Evolutionary conservation across 2,329 filamentous ascomycete genomes (phyloP).

Genomic region (Pseudogymnoascus verrucosus): DNA sequence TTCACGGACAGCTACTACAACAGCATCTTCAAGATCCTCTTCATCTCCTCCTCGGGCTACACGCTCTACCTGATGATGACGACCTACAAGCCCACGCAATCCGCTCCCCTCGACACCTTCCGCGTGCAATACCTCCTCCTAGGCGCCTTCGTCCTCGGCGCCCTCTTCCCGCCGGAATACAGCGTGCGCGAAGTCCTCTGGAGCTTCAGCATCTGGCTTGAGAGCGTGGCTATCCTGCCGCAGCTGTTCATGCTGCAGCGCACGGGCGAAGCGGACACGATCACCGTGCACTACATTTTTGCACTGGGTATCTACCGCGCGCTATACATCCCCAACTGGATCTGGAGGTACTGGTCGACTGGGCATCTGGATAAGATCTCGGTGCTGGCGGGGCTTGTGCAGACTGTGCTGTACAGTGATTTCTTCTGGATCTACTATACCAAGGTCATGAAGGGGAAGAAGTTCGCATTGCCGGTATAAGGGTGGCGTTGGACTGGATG

Average conservation of each 20-base stretch:
- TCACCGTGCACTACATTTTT: slow-evolving; percentile 96
- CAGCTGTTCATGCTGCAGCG: slow-evolving; percentile 98
- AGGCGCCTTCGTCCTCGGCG: slow-evolving; percentile 66
- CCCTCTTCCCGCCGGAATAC: slow-evolving; percentile 83
- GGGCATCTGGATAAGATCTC: slow-evolving; percentile 79
- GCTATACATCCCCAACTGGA: slow-evolving; percentile 98
- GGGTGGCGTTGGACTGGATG: background rate
- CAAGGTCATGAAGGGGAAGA: slow-evolving; percentile 84
- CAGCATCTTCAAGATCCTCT: slow-evolving; percentile 89
- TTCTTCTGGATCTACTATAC: slow-evolving; percentile 99
- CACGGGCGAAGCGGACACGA: slow-evolving; percentile 97
- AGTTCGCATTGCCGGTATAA: slow-evolving; percentile 78
- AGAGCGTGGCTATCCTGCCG: slow-evolving; percentile 90
- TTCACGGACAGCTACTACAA: slow-evolving; percentile 74
- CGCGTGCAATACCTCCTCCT: slow-evolving; percentile 89
- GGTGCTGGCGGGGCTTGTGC: slow-evolving; percentile 79
- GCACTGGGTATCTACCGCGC: slow-evolving; percentile 86
- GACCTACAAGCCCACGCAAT: slow-evolving; percentile 94
- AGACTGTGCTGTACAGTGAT: slow-evolving; percentile 94
- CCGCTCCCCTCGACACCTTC: slow-evolving; percentile 95
- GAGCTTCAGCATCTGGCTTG: slow-evolving; percentile 98
- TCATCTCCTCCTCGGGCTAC: slow-evolving; percentile 84
- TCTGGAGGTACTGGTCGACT: slow-evolving; percentile 80
- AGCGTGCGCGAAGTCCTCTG: slow-evolving; percentile 79
- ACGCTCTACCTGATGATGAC: slow-evolving; percentile 97